These are phyloP conservation scores for Rhynchosporium graminicola DNA, from an alignment of 2,329 filamentous ascomycete genomes.

Conservation along the genomic window DNA sequence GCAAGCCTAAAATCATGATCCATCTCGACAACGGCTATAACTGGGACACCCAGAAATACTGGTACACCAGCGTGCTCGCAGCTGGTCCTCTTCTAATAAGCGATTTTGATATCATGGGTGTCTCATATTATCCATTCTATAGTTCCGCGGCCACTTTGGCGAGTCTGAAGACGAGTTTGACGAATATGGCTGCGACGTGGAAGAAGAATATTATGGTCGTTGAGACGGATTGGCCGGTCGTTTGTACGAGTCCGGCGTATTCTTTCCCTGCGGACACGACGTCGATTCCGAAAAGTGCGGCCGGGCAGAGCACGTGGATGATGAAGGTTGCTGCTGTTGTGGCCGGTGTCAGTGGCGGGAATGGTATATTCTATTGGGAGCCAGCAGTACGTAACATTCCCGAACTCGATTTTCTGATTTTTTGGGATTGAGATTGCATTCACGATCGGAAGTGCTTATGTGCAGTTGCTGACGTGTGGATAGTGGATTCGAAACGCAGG, in stretches of 20 bases:
- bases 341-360: slow-evolving; percentile 52
- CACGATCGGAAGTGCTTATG: no score
- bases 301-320: slow-evolving; percentile 64
- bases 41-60: slow-evolving; percentile 61
- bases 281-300: slow-evolving; percentile 61
- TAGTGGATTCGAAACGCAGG: slow-evolving; percentile 64
- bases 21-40: slow-evolving; percentile 78
- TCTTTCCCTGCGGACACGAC: slow-evolving; percentile 61
- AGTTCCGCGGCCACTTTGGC: slow-evolving; percentile 58
- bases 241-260: slow-evolving; percentile 59
- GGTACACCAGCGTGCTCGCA: slow-evolving; percentile 59
- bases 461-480: no score
- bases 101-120: slow-evolving; percentile 72
- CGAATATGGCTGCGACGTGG: slow-evolving; percentile 61
- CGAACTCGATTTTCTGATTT: no score
- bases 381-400: slow-evolving; percentile 46
- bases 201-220: slow-evolving; percentile 68
- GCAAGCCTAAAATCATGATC: slow-evolving; percentile 69
- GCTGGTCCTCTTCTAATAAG: slow-evolving; percentile 50
- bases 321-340: slow-evolving; percentile 60
- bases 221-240: slow-evolving; percentile 70
- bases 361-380: slow-evolving; percentile 73
- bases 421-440: no score
- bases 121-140: slow-evolving; percentile 76
- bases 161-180: slow-evolving; percentile 55